phyloP scores from a whole-genome alignment of 306 rosid genomes.

The Vicia sativa region DNA sequence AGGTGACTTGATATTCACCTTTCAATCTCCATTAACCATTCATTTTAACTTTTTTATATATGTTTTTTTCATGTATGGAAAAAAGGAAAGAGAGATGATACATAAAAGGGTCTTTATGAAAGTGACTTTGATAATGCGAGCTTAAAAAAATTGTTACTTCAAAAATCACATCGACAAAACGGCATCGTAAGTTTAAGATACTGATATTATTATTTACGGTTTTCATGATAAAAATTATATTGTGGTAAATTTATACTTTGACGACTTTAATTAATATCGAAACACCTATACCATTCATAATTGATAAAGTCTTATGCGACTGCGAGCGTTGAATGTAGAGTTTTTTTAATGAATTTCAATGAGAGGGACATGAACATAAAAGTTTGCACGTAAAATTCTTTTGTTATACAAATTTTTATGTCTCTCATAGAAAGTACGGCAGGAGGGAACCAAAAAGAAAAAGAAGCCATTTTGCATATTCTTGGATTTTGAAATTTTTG shows the following conservation, averaged over 20 bases:
- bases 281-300: no score
- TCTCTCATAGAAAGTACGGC: not conserved
- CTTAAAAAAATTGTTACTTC: no score
- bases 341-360: slow-evolving; percentile 23
- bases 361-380: slow-evolving; percentile 42
- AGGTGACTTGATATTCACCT: slow-evolving; percentile 44
- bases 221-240: no score
- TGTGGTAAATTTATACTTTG: no score
- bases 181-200: no score
- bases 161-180: no score
- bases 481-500: slow-evolving; percentile 38
- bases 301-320: no score
- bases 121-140: slow-evolving; percentile 46
- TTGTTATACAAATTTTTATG: slow-evolving; percentile 13
- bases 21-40: slow-evolving; percentile 51
- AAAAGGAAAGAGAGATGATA: slow-evolving; percentile 44
- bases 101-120: slow-evolving; percentile 50
- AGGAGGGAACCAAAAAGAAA: slow-evolving; percentile 27
- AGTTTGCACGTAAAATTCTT: slow-evolving; percentile 38
- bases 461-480: slow-evolving; percentile 12
- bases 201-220: no score
- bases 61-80: slow-evolving; percentile 50
- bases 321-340: no score
- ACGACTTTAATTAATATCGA: no score
- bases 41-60: slow-evolving; percentile 12